These are phyloP conservation scores for Candida adriatica DNA, from an alignment of 805 yeast species.

Conservation along the genomic window DNA sequence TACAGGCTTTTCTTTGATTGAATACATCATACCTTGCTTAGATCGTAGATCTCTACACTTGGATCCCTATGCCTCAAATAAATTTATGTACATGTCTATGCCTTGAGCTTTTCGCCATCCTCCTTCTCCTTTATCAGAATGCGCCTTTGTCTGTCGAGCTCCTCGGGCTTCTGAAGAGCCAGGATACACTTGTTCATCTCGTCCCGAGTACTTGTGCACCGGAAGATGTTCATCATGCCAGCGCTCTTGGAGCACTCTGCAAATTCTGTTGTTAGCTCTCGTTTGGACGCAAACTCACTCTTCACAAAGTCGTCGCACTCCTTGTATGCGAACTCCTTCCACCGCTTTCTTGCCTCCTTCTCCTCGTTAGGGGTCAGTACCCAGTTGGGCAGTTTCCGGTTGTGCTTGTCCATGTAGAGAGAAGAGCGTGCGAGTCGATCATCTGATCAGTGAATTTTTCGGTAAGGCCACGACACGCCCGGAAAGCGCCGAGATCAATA, in stretches of 20 bases:
- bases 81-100: too few relatives aligned
- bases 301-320: slow-evolving; percentile 64
- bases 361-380: slow-evolving; percentile 72
- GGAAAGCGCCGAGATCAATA: too few relatives aligned
- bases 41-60: too few relatives aligned
- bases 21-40: neutral
- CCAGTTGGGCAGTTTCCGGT: slow-evolving; percentile 57
- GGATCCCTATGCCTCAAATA: too few relatives aligned
- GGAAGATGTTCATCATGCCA: slow-evolving; percentile 61
- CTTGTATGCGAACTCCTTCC: slow-evolving; percentile 61
- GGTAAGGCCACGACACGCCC: too few relatives aligned
- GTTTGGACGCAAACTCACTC: slow-evolving; percentile 40
- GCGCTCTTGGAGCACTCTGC: slow-evolving; percentile 57
- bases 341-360: slow-evolving; percentile 59
- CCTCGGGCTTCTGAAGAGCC: slow-evolving; percentile 52
- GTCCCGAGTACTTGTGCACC: slow-evolving; percentile 53
- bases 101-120: too few relatives aligned
- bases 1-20: slow-evolving; percentile 12
- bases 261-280: slow-evolving; percentile 31
- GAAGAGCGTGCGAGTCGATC: too few relatives aligned
- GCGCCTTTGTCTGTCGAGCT: slow-evolving; percentile 65
- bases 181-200: slow-evolving; percentile 59
- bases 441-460: too few relatives aligned
- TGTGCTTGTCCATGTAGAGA: slow-evolving; percentile 25
- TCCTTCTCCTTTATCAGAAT: slow-evolving; percentile 53